A percentile compares a stretch with the other conserved stretches of the same genome.
Evolutionary conservation across 1,139 yeast genomes (phyloP).

Genomic region (Nakaseomyces delphensis): DNA sequence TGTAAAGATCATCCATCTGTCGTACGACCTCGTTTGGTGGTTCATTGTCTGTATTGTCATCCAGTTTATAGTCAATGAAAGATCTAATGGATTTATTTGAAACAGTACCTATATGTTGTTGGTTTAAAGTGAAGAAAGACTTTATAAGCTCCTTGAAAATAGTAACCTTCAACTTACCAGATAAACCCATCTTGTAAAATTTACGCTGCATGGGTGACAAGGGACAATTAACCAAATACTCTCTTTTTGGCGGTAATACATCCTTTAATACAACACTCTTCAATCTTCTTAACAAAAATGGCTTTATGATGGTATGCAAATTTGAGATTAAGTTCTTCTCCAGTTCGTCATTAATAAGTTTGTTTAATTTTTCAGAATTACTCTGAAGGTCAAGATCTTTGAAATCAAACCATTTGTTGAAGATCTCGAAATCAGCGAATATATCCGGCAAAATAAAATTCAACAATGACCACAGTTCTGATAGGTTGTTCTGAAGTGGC

Average conservation of each 20-base stretch:
- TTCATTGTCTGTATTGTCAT: slow-evolving; percentile 8
- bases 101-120: slow-evolving; percentile 31
- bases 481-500: slow-evolving; percentile 81
- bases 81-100: slow-evolving; percentile 35
- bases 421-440: slow-evolving; percentile 78
- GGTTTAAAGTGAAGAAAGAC: slow-evolving; percentile 36
- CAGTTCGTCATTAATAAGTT: slow-evolving; percentile 49
- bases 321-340: slow-evolving; percentile 58
- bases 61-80: slow-evolving; percentile 33
- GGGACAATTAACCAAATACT: slow-evolving; percentile 69
- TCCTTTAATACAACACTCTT: slow-evolving; percentile 58
- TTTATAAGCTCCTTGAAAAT: slow-evolving; percentile 40
- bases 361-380: slow-evolving; percentile 35
- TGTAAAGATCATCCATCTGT: slow-evolving; percentile 26
- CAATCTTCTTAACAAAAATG: slow-evolving; percentile 74
- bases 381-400: slow-evolving; percentile 37
- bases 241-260: slow-evolving; percentile 77
- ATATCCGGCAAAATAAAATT: slow-evolving; percentile 89
- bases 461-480: slow-evolving; percentile 82
- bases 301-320: slow-evolving; percentile 79
- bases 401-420: slow-evolving; percentile 91
- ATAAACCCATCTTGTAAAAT: slow-evolving; percentile 54
- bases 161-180: slow-evolving; percentile 37
- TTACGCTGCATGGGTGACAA: slow-evolving; percentile 54
- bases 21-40: slow-evolving; percentile 12